Evolutionary conservation across 2,329 filamentous ascomycete species (phyloP).

Genomic region (Hymenoscyphus scutula): DNA sequence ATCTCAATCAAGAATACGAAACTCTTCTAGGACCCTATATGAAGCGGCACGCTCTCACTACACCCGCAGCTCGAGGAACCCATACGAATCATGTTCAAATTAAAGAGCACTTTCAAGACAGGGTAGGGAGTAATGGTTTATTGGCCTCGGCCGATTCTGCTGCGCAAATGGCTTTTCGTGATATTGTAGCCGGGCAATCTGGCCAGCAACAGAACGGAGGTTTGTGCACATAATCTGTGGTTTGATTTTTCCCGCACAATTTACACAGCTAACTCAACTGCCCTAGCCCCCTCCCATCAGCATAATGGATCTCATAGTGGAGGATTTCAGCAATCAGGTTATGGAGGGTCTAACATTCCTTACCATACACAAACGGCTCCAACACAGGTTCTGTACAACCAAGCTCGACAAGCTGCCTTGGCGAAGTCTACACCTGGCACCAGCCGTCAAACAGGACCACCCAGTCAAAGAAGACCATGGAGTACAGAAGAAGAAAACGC

Average conservation of each 20-base stretch:
- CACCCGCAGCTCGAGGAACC: conserved; percentile 19
- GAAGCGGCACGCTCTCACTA: conserved; percentile 32
- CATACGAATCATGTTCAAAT: not conserved
- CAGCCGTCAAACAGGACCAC: conserved; percentile 49
- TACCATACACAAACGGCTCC: conserved; percentile 40
- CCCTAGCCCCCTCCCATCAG: conserved; percentile 7
- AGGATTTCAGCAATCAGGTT: conserved; percentile 7
- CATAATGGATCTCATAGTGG: conserved; percentile 10
- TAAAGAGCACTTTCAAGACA: not conserved
- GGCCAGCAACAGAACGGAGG: conserved; percentile 18
- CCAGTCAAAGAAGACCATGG: conserved; percentile 71
- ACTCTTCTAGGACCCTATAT: conserved; percentile 48
- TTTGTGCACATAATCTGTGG: conserved; percentile 9
- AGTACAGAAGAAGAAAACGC: conserved; percentile 87
- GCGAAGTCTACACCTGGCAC: conserved; percentile 51
- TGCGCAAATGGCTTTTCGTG: conserved; percentile 21
- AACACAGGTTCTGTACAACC: conserved; percentile 58
- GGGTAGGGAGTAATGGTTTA: conserved; percentile 19
- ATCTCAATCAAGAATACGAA: conserved; percentile 58
- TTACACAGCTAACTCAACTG: conserved; percentile 4
- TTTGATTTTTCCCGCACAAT: not conserved
- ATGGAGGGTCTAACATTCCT: conserved; percentile 13
- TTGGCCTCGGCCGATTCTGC: conserved; percentile 17
- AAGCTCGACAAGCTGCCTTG: conserved; percentile 53
- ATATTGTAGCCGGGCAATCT: conserved; percentile 9